Conservation (phyloP, 2,329 filamentous ascomycete genomes). For the Moelleriella libera region DNA sequence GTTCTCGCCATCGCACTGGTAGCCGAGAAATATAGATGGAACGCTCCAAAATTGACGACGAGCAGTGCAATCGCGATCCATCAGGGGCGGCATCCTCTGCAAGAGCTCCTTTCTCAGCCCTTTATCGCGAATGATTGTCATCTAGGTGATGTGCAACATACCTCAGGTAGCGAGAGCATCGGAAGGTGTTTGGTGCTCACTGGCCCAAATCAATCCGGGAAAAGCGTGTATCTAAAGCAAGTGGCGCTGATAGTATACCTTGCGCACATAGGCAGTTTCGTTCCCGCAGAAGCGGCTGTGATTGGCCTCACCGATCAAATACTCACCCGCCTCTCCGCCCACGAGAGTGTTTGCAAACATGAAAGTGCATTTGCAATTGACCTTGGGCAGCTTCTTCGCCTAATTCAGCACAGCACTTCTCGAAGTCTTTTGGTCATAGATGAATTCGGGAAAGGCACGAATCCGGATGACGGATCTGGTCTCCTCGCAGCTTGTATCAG, state of each 20-base stretch:
- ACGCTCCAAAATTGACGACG: conserved; percentile 52
- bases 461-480: conserved; percentile 41
- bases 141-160: conserved; percentile 45
- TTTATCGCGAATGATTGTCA: conserved; percentile 74
- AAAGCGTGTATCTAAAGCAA: conserved; percentile 92
- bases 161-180: not conserved
- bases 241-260: conserved; percentile 82
- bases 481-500: conserved; percentile 42
- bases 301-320: conserved; percentile 91
- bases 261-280: conserved; percentile 84
- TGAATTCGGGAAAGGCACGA: conserved; percentile 66
- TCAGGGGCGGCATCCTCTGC: conserved; percentile 73
- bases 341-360: conserved; percentile 43
- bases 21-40: conserved; percentile 60
- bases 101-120: conserved; percentile 66
- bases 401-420: conserved; percentile 58
- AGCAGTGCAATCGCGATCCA: conserved; percentile 60
- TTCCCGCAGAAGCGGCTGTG: conserved; percentile 62
- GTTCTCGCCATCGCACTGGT: conserved; percentile 67
- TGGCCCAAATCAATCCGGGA: conserved; percentile 91
- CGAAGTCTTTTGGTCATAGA: conserved; percentile 80
- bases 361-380: conserved; percentile 62
- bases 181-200: conserved; percentile 58
- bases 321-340: conserved; percentile 68
- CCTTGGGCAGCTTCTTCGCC: conserved; percentile 70